phyloP scores from a whole-genome alignment of 768 basidiomycete species.

The Hericium coralloides region DNA sequence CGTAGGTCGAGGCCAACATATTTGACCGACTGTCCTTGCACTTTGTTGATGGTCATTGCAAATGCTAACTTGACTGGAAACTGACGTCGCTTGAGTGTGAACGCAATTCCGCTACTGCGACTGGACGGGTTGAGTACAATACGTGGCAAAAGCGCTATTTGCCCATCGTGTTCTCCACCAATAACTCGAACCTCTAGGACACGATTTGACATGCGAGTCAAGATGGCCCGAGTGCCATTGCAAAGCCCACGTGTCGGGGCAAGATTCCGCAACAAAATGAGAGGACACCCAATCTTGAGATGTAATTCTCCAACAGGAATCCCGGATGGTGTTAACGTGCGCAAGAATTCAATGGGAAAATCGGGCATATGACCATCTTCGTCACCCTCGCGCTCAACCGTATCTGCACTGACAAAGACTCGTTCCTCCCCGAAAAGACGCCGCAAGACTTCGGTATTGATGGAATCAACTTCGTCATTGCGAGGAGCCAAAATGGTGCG shows the following conservation, averaged over 20 bases:
- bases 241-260: constrained; percentile 24
- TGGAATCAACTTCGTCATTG: constrained; percentile 28
- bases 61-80: constrained; percentile 38
- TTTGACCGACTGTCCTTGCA: constrained; percentile 39
- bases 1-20: constrained; percentile 33
- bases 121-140: background rate
- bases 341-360: constrained; percentile 29
- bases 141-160: background rate
- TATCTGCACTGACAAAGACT: constrained; percentile 16
- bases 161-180: background rate
- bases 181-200: background rate
- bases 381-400: too few species aligned
- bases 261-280: constrained; percentile 38
- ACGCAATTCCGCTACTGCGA: background rate
- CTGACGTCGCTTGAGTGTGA: constrained; percentile 23
- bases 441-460: constrained; percentile 18
- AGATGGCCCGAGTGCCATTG: constrained; percentile 22
- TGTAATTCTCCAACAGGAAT: constrained; percentile 29
- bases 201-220: background rate
- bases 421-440: constrained; percentile 14
- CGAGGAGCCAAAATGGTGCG: constrained; percentile 26
- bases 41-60: constrained; percentile 40
- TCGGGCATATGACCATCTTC: constrained; percentile 12
- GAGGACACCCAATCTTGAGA: constrained; percentile 22
- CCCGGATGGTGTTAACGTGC: constrained; percentile 26